Conservation (phyloP, 371 early-diverging fungal genomes). For the Gilbertella persicaria region DNA sequence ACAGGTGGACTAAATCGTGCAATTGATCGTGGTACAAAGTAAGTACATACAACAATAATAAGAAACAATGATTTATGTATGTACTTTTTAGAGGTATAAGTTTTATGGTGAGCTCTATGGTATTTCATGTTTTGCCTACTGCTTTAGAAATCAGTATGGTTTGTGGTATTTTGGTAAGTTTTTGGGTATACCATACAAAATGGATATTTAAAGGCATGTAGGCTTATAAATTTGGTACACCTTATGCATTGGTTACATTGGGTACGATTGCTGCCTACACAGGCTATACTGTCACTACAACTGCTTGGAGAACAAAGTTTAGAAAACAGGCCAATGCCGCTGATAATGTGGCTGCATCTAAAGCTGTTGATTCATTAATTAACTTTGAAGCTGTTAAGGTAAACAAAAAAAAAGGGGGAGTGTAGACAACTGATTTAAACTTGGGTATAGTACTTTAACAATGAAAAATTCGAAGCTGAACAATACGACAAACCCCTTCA, state of each 20-base stretch:
- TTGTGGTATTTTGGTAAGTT: slow-evolving; percentile 80
- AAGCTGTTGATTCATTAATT: slow-evolving; percentile 90
- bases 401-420: slow-evolving; percentile 4
- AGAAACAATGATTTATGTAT: background rate
- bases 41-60: slow-evolving; percentile 7
- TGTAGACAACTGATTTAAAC: background rate
- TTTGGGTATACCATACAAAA: background rate
- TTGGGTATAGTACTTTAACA: slow-evolving; percentile 85
- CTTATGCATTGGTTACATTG: slow-evolving; percentile 85
- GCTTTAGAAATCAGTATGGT: slow-evolving; percentile 94
- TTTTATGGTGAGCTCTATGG: slow-evolving; percentile 87
- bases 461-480: slow-evolving; percentile 83
- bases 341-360: slow-evolving; percentile 91
- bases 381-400: slow-evolving; percentile 95
- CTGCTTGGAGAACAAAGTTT: slow-evolving; percentile 85
- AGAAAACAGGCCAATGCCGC: slow-evolving; percentile 91
- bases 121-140: slow-evolving; percentile 94
- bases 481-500: slow-evolving; percentile 84
- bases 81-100: slow-evolving; percentile 78
- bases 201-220: slow-evolving; percentile 4
- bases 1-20: slow-evolving; percentile 95
- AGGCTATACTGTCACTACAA: slow-evolving; percentile 85
- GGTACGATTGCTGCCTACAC: slow-evolving; percentile 85
- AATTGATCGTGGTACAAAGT: slow-evolving; percentile 97
- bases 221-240: slow-evolving; percentile 82